Conservation (phyloP, 1,139 yeast species). For the Nakaseomyces sp. region DNA sequence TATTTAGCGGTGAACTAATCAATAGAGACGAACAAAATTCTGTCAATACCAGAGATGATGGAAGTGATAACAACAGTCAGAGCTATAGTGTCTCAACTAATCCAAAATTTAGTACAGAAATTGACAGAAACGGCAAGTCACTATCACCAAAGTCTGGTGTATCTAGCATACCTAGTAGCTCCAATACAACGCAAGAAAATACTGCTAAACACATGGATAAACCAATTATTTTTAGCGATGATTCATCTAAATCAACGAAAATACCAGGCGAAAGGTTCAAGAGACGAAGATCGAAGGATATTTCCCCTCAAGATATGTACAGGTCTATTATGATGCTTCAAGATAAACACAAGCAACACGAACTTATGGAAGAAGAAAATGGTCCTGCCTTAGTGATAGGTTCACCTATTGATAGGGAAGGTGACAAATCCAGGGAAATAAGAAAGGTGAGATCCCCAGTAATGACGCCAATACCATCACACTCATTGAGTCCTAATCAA, state of each 20-base stretch:
- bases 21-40: constrained; percentile 27
- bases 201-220: neutral
- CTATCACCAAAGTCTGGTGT: neutral
- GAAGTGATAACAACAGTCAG: neutral
- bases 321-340: constrained; percentile 75
- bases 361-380: constrained; percentile 39
- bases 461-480: neutral
- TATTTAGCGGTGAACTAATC: constrained; percentile 31
- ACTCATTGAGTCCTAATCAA: neutral
- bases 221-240: neutral
- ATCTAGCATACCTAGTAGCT: neutral
- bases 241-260: neutral
- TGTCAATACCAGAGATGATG: neutral
- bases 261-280: constrained; percentile 19
- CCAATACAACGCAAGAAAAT: neutral
- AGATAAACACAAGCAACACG: constrained; percentile 33
- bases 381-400: constrained; percentile 78
- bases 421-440: neutral
- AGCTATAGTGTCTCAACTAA: neutral
- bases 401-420: constrained; percentile 41
- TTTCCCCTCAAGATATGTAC: constrained; percentile 77
- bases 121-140: neutral
- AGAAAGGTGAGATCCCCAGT: neutral
- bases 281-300: constrained; percentile 38
- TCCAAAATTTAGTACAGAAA: neutral